phyloP scores from a whole-genome alignment of 1,284 basidiomycete genomes.

The Earliella scabrosa region DNA sequence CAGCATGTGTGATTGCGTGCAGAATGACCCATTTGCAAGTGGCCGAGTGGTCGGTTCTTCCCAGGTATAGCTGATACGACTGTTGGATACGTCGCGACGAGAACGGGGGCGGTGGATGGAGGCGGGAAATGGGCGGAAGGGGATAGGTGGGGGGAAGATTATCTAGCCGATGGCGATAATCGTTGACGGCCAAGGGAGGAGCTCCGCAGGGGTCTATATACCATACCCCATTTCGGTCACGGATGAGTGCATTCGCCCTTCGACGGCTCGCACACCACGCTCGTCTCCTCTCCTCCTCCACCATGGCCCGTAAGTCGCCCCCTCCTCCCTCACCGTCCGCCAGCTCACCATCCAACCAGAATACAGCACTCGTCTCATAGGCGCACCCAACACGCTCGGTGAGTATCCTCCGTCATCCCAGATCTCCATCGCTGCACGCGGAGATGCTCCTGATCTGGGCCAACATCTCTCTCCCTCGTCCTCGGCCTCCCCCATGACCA shows the following conservation, averaged over 20 bases:
- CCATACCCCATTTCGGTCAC: slow-evolving; percentile 15
- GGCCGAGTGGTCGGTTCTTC: not conserved
- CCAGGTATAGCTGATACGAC: not conserved
- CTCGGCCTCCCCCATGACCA: not conserved
- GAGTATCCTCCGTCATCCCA: slow-evolving; percentile 27
- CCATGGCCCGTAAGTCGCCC: slow-evolving; percentile 62
- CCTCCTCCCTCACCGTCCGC: slow-evolving; percentile 13
- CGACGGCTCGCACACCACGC: slow-evolving; percentile 63
- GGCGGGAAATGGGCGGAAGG: slow-evolving; percentile 2
- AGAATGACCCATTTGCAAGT: not conserved
- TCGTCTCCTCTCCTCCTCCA: slow-evolving; percentile 53
- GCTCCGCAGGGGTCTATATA: slow-evolving; percentile 7
- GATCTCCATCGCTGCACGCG: not conserved
- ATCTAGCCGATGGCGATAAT: slow-evolving; percentile 26
- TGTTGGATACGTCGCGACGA: too few species aligned
- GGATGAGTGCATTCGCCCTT: slow-evolving; percentile 36
- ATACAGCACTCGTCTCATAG: slow-evolving; percentile 80
- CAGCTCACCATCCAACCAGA: slow-evolving; percentile 44
- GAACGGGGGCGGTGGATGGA: not conserved
- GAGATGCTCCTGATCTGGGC: slow-evolving; percentile 4
- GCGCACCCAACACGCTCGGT: slow-evolving; percentile 94
- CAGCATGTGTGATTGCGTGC: not conserved
- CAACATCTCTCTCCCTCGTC: slow-evolving; percentile 17
- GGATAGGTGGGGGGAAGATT: slow-evolving; percentile 12
- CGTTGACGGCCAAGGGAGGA: not conserved